These are phyloP conservation scores for Botrytis sinoallii DNA, from an alignment of 2,329 filamentous ascomycete species.

Conservation along the genomic window DNA sequence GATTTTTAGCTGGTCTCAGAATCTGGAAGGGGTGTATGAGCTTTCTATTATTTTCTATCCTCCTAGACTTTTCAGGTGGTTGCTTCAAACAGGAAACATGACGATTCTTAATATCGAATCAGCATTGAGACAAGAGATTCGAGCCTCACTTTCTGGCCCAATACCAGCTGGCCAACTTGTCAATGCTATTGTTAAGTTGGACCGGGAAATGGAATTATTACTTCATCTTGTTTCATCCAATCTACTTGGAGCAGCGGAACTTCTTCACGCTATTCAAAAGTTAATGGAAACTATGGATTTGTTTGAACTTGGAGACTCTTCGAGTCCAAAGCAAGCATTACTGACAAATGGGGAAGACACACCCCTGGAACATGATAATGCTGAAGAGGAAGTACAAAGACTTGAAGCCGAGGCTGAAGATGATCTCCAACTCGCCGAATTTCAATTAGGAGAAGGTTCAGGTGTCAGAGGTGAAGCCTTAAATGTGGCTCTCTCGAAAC, in stretches of 20 bases:
- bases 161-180: conserved; percentile 60
- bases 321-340: conserved; percentile 28
- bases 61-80: conserved; percentile 53
- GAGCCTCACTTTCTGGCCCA: conserved; percentile 38
- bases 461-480: conserved; percentile 61
- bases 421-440: conserved; percentile 66
- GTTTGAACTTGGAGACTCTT: conserved; percentile 29
- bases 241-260: conserved; percentile 61
- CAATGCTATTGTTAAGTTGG: conserved; percentile 59
- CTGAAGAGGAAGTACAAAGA: conserved; percentile 44
- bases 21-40: conserved; percentile 21
- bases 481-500: conserved; percentile 65
- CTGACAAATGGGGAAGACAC: conserved; percentile 31
- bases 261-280: conserved; percentile 62
- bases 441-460: conserved; percentile 63
- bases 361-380: conserved; percentile 23
- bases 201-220: conserved; percentile 65
- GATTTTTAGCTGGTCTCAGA: conserved; percentile 42
- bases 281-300: conserved; percentile 69
- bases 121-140: conserved; percentile 51
- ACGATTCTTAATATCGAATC: conserved; percentile 57
- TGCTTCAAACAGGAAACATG: conserved; percentile 58
- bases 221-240: conserved; percentile 63
- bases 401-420: conserved; percentile 60
- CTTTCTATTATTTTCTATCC: conserved; percentile 46